These are phyloP conservation scores for Fusarium sp. DNA, from an alignment of 2,329 filamentous ascomycete genomes.

Conservation along the genomic window DNA sequence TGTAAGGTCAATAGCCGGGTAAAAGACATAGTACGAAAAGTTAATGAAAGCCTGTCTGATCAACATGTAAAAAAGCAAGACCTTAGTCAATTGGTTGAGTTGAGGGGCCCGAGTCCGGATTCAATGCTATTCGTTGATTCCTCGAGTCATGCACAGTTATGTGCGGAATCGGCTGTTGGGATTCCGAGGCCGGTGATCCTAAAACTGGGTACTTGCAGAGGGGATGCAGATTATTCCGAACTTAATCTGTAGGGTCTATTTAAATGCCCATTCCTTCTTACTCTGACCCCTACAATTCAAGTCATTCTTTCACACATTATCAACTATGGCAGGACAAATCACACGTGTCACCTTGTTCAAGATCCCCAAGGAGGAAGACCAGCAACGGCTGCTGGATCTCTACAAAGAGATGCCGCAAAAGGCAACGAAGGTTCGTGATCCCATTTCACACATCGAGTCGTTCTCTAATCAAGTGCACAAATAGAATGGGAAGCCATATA, in stretches of 20 bases:
- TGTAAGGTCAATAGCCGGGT: not conserved
- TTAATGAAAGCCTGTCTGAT: no score
- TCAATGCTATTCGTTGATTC: not conserved
- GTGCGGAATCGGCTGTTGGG: not conserved
- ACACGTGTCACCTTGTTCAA: constrained; percentile 55
- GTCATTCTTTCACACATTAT: not conserved
- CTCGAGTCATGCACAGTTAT: not conserved
- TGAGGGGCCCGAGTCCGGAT: fast-evolving
- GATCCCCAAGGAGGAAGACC: constrained; percentile 48
- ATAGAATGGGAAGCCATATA: constrained; percentile 72
- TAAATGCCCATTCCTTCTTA: not conserved
- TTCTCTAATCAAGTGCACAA: not conserved
- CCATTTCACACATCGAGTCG: fast-evolving
- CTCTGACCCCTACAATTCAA: not conserved
- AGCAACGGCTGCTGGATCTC: constrained; percentile 44
- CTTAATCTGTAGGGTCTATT: not conserved
- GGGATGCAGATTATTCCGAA: not conserved
- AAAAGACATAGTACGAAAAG: no score
- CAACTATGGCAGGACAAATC: constrained; percentile 29
- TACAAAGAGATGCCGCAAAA: constrained; percentile 49
- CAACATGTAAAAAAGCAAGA: not conserved
- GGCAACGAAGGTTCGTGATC: constrained; percentile 46
- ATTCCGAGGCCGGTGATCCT: not conserved
- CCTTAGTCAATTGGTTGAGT: not conserved
- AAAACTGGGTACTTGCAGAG: not conserved